phyloP scores from a whole-genome alignment of 495 filamentous ascomycete species.

The Entonaema liquescens region DNA sequence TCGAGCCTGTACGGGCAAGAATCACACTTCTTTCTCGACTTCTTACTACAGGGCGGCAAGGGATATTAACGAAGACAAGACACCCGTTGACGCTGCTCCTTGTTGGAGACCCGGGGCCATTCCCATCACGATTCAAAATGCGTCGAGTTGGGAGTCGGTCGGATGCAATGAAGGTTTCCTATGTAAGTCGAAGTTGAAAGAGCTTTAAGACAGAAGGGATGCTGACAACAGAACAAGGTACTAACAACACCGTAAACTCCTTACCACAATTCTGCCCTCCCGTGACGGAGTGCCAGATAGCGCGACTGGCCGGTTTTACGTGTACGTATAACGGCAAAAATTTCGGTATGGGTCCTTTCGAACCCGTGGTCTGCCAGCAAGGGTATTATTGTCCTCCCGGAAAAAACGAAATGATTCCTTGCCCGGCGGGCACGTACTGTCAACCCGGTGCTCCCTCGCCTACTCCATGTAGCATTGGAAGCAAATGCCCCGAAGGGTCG shows the following conservation, averaged over 20 bases:
- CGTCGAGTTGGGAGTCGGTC: constrained; percentile 42
- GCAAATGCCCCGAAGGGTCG: constrained; percentile 51
- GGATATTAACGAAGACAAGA: constrained; percentile 19
- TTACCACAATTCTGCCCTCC: constrained; percentile 60
- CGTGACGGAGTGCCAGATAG: constrained; percentile 46
- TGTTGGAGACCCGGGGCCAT: constrained; percentile 49
- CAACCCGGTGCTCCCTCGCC: constrained; percentile 53
- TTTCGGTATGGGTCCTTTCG: constrained; percentile 51
- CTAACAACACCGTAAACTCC: constrained; percentile 55
- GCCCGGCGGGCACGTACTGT: constrained; percentile 56
- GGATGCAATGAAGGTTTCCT: constrained; percentile 54
- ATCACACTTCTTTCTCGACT: constrained; percentile 45
- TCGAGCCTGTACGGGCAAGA: constrained; percentile 46
- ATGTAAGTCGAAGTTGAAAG: constrained; percentile 43
- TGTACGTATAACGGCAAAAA: constrained; percentile 47
- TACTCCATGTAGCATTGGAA: constrained; percentile 53
- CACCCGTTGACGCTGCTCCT: constrained; percentile 42
- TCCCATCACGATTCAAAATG: constrained; percentile 49
- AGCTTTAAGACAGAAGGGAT: neutral
- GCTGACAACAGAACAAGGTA: constrained; percentile 44
- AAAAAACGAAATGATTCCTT: constrained; percentile 47
- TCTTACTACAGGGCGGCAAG: constrained; percentile 42
- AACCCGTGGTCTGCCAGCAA: constrained; percentile 55
- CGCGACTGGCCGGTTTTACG: constrained; percentile 45
- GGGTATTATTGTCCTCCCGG: constrained; percentile 56